These are phyloP conservation scores for Xylariomycetidae sp. DNA, from an alignment of 2,329 filamentous ascomycete species.

Conservation along the genomic window DNA sequence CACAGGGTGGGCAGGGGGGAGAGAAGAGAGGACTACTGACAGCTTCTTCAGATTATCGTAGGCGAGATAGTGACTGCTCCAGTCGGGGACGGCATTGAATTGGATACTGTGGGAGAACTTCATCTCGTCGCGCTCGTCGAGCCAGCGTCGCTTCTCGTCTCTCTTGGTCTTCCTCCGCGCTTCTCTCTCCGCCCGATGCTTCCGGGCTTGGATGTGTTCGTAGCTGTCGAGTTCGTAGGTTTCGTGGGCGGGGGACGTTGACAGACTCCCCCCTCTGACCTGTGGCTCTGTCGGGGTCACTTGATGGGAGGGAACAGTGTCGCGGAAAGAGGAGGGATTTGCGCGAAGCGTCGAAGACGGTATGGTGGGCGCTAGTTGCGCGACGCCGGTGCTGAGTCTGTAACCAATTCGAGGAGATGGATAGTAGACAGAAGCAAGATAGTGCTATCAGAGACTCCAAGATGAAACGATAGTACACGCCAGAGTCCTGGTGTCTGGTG, in stretches of 20 bases:
- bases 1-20: too few species aligned
- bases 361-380: conserved; percentile 16
- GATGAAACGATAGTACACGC: too few species aligned
- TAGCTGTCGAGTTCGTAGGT: conserved; percentile 33
- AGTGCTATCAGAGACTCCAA: neutral
- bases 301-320: conserved; percentile 16
- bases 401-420: neutral
- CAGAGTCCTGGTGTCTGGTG: too few species aligned
- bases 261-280: conserved; percentile 23
- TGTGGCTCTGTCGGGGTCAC: conserved; percentile 13
- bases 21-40: conserved; percentile 44
- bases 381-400: neutral
- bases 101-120: conserved; percentile 99
- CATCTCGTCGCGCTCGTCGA: conserved; percentile 79
- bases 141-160: conserved; percentile 60
- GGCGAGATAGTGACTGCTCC: conserved; percentile 95
- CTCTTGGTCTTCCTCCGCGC: conserved; percentile 38
- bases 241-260: conserved; percentile 5
- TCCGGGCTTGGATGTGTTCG: conserved; percentile 24
- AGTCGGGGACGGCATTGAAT: conserved; percentile 99
- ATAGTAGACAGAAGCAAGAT: neutral
- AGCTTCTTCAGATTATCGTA: conserved; percentile 99
- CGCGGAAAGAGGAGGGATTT: conserved; percentile 26
- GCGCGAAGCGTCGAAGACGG: conserved; percentile 12
- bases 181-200: conserved; percentile 26